Evolutionary conservation across 176 grass and related monocot genomes (phyloP).

Genomic region (Pharus latifolius): DNA sequence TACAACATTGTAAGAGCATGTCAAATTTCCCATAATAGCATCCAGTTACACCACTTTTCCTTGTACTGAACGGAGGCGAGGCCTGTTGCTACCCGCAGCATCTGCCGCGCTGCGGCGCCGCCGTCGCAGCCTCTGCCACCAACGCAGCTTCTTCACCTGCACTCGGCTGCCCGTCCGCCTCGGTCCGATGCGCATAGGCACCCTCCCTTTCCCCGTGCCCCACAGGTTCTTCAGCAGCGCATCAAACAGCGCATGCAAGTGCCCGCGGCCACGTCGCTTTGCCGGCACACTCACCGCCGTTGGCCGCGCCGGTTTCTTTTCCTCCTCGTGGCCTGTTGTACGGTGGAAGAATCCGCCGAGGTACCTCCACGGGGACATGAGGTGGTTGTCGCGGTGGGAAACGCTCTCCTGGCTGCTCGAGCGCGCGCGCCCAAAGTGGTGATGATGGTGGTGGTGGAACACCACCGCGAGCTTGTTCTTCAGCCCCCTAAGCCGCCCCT

Average conservation of each 20-base stretch:
- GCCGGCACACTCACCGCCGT: background rate
- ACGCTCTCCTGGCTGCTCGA: background rate
- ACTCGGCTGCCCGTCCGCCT: background rate
- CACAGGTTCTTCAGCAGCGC: conserved; percentile 19
- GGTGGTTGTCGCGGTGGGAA: background rate
- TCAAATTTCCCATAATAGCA: background rate
- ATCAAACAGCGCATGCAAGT: conserved; percentile 20
- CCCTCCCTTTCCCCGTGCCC: background rate
- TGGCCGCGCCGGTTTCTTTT: background rate
- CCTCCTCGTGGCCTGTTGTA: background rate
- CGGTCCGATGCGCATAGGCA: background rate
- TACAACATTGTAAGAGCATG: too few species aligned
- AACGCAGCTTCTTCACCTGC: conserved; percentile 40
- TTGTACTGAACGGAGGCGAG: conserved; percentile 11
- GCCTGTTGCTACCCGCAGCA: background rate
- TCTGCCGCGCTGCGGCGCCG: background rate
- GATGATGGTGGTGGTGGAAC: conserved; percentile 59
- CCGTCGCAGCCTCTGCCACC: conserved; percentile 38
- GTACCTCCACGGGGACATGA: conserved; percentile 31
- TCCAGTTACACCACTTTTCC: background rate
- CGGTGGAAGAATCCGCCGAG: conserved; percentile 22
- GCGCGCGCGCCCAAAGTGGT: background rate
- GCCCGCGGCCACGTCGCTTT: background rate
- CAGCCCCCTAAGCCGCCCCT: conserved; percentile 23
- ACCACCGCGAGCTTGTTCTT: conserved; percentile 44